phyloP scores from a whole-genome alignment of 1,139 yeast genomes.

The Insectozyma bohioensis region DNA sequence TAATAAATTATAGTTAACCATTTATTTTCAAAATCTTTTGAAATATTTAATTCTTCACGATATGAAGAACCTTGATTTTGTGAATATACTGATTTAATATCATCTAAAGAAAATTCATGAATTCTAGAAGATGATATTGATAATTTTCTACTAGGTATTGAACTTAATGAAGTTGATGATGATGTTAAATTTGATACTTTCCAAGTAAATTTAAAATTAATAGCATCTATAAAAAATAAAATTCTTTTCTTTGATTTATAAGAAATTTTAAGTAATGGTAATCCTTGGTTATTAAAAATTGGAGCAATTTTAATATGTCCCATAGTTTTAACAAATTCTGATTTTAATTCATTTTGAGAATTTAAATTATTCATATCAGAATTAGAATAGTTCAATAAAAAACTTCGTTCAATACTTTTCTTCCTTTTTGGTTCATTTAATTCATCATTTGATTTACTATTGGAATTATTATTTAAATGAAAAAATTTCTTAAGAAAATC shows the following conservation, averaged over 20 bases:
- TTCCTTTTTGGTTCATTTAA: slow-evolving; percentile 2
- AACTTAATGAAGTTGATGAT: slow-evolving; percentile 12
- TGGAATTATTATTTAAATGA: slow-evolving; percentile 9
- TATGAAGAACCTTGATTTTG: slow-evolving; percentile 77
- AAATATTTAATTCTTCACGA: slow-evolving; percentile 77
- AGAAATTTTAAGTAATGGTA: slow-evolving; percentile 62
- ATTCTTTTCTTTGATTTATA: slow-evolving; percentile 63
- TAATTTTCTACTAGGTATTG: slow-evolving; percentile 17
- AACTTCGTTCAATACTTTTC: slow-evolving; percentile 7
- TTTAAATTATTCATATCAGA: slow-evolving; percentile 6
- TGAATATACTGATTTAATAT: slow-evolving; percentile 64
- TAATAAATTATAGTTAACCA: slow-evolving; percentile 85
- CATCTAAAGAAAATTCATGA: slow-evolving; percentile 62
- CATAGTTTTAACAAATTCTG: slow-evolving; percentile 14
- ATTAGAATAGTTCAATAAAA: slow-evolving; percentile 1
- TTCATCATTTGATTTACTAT: slow-evolving; percentile 16
- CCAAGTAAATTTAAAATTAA: slow-evolving; percentile 50
- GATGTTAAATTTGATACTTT: slow-evolving; percentile 19
- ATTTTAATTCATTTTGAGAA: slow-evolving; percentile 10
- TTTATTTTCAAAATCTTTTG: slow-evolving; percentile 58
- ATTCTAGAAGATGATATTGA: slow-evolving; percentile 19
- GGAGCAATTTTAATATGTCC: slow-evolving; percentile 20
- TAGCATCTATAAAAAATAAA: slow-evolving; percentile 32
- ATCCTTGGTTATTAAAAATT: slow-evolving; percentile 41
- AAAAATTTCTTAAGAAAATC: slow-evolving; percentile 16